A percentile compares a stretch with the other conserved stretches of the same genome.
phyloP scores from a whole-genome alignment of 192 early-diverging fungal genomes.

The Backusella sp. region DNA sequence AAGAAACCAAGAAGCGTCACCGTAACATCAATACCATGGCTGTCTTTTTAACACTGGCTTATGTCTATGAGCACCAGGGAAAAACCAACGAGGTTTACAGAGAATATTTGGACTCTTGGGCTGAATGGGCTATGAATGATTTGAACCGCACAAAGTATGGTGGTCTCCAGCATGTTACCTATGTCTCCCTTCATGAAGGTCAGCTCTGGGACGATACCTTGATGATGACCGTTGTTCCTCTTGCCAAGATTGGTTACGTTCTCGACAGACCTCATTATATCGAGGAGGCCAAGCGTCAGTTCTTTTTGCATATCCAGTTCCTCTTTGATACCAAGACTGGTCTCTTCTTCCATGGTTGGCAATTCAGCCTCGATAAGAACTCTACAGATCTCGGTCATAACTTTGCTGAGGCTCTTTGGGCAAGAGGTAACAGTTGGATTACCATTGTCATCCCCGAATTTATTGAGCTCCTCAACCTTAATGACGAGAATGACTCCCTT shows the following conservation, averaged over 20 bases:
- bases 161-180: constrained; percentile 25
- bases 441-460: constrained; percentile 28
- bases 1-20: not conserved
- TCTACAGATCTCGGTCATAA: constrained; percentile 9
- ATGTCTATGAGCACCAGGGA: constrained; percentile 19
- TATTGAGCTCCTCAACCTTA: constrained; percentile 19
- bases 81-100: constrained; percentile 8
- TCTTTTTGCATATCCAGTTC: constrained; percentile 19
- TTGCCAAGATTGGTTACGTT: constrained; percentile 21
- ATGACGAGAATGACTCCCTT: constrained; percentile 2
- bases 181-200: not conserved
- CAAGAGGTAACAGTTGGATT: constrained; percentile 26
- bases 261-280: constrained; percentile 19
- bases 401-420: constrained; percentile 25
- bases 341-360: constrained; percentile 24
- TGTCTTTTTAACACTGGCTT: constrained; percentile 18
- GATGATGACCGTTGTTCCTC: constrained; percentile 25
- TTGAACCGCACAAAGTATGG: constrained; percentile 20
- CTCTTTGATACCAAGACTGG: constrained; percentile 18
- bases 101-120: constrained; percentile 18
- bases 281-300: constrained; percentile 22
- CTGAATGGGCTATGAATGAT: constrained; percentile 22
- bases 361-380: not conserved
- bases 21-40: constrained; percentile 28
- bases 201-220: constrained; percentile 26